Evolutionary conservation across 306 rosid genomes (phyloP).

Genomic region (Hylodesmum podocarpum): DNA sequence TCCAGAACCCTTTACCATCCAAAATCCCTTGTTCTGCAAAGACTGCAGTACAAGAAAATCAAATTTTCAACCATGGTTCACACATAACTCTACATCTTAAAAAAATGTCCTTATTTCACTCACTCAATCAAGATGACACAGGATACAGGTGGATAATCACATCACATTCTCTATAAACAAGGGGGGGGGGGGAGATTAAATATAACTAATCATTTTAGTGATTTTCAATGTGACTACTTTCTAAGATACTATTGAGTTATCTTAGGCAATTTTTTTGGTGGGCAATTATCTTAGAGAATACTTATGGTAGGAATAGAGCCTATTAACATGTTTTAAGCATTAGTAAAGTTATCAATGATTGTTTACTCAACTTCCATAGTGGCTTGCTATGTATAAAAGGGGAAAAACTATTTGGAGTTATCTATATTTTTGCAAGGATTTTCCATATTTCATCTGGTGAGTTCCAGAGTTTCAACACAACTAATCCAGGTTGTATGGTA

Average conservation of each 20-base stretch:
- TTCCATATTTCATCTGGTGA: background rate
- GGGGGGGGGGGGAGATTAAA: background rate
- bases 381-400: background rate
- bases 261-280: background rate
- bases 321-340: background rate
- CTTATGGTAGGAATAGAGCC: background rate
- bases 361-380: background rate
- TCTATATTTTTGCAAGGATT: background rate
- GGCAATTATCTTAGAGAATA: too few relatives aligned
- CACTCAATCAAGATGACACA: background rate
- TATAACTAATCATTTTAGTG: background rate
- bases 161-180: background rate
- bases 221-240: too few relatives aligned
- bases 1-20: conserved; percentile 62
- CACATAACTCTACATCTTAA: background rate
- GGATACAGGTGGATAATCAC: background rate
- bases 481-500: background rate
- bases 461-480: background rate
- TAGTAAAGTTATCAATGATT: background rate
- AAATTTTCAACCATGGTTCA: conserved; percentile 1
- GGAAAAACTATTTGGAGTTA: background rate
- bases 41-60: conserved; percentile 34
- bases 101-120: background rate
- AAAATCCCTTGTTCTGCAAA: conserved; percentile 70
- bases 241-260: background rate